These are phyloP conservation scores for Coprinopsis cinerea DNA, from an alignment of 768 basidiomycete genomes.

Conservation along the genomic window DNA sequence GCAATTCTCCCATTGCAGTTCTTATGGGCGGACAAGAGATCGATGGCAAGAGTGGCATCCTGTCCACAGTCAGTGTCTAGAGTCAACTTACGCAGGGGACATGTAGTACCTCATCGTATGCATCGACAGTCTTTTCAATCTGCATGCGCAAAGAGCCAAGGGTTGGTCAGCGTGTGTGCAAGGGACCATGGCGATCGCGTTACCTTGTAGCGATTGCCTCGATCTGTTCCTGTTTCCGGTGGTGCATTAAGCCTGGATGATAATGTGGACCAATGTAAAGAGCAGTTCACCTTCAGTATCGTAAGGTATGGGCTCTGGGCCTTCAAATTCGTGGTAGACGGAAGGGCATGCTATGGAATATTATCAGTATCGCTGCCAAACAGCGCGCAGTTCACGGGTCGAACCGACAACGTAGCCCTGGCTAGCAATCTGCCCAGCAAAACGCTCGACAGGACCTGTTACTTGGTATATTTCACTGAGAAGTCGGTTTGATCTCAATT, in stretches of 20 bases:
- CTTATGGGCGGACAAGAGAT: slow-evolving; percentile 61
- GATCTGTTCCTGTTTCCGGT: slow-evolving; percentile 29
- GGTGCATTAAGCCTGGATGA: background rate
- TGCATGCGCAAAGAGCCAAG: slow-evolving; percentile 23
- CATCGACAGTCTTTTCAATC: slow-evolving; percentile 84
- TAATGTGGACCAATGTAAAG: background rate
- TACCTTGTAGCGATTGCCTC: slow-evolving; percentile 92
- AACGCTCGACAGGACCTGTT: slow-evolving; percentile 94
- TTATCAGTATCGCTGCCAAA: background rate
- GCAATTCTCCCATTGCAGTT: slow-evolving; percentile 94
- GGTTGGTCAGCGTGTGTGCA: background rate
- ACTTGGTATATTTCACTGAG: slow-evolving; percentile 94
- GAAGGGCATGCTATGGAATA: slow-evolving; percentile 69
- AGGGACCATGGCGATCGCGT: too few species aligned
- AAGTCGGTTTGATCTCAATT: background rate
- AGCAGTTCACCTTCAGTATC: slow-evolving; percentile 62
- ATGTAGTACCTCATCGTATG: slow-evolving; percentile 76
- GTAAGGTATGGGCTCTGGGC: slow-evolving; percentile 84
- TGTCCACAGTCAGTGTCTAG: slow-evolving; percentile 21
- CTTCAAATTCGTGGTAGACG: slow-evolving; percentile 88
- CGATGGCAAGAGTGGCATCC: slow-evolving; percentile 76
- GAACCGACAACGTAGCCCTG: slow-evolving; percentile 79
- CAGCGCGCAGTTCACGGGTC: slow-evolving; percentile 15
- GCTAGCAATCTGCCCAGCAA: slow-evolving; percentile 82
- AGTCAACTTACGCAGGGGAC: background rate